Evolutionary conservation across 2,329 filamentous ascomycete species (phyloP), one percentile per base, ranked within the genome.

Genomic region (Bipolaris oryzae): DNA sequence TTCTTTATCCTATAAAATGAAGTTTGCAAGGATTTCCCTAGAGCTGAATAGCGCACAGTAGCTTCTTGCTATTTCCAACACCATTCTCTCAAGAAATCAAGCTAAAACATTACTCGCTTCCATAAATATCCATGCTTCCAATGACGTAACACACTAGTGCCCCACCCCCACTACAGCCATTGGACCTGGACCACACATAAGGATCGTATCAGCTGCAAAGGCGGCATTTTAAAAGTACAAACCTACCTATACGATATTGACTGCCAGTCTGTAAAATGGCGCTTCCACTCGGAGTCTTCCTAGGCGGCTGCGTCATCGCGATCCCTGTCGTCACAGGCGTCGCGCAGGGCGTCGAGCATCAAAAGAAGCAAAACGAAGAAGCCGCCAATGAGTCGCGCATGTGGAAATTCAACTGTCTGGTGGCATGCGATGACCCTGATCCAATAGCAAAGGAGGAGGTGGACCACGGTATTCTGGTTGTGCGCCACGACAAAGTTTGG

Each of bases 311-410:
- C 39, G 72, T 81, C 28, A 73, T 77, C 51, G 80, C 76, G 16
- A 79, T 84, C 38, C 80, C 80, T 11, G 78, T 81, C 51, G 78
- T 79, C 2, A 83, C 81, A 0, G 81, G 81, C 58, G 77, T 83
- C 20, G 79, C 79, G 28, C 78, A 83, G 72, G 81, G 80, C 53
- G 79, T 83, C 18, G 74, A 75, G 45, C 75, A 82, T 58, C 80
- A 82, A 51, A 78, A 80, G 61, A 79, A 81, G 56, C 76, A 80
- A 56, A 82, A 82, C 55, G 79, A 78, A 65, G 80, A 82, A 64
- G 78, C 78, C 18, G 75, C 77, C 18, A 80, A 81, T 62, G 76
- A 81, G 49, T 77, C 76, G 44, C 81, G 80, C 35, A 82, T 82
- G 79, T 76, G 79, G 52, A 83, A 83, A 51, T 84, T 83, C 69